Evolutionary conservation across 208 protist species (phyloP).

Genomic region (Trichomonas vaginalis): DNA sequence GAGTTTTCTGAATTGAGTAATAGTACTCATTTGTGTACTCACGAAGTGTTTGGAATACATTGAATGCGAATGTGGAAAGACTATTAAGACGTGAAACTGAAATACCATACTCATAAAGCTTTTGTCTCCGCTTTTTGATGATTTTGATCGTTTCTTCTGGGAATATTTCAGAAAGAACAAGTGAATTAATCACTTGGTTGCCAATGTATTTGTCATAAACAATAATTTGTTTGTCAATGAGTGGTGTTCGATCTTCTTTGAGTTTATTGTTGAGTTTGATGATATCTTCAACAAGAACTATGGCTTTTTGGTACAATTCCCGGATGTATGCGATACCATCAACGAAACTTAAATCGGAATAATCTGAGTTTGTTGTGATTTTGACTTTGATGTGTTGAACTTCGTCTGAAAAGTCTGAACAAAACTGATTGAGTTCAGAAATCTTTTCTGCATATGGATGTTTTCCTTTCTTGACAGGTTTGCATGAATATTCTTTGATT

Average conservation of each 20-base stretch:
- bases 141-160: neutral
- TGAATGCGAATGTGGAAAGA: neutral
- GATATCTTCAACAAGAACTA: neutral
- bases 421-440: neutral
- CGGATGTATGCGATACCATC: neutral
- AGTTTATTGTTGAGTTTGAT: neutral
- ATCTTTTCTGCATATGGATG: neutral
- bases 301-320: neutral
- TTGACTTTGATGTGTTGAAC: neutral
- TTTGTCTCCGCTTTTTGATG: neutral
- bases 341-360: neutral
- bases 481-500: neutral
- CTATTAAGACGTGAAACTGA: neutral
- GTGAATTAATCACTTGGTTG: neutral
- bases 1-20: neutral
- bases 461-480: neutral
- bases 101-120: neutral
- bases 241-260: neutral
- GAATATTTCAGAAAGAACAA: neutral
- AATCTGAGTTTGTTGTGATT: neutral
- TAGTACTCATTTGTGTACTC: neutral
- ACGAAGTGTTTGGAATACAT: neutral
- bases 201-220: neutral
- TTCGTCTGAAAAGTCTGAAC: neutral
- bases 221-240: neutral